These are phyloP conservation scores for Colletotrichum incanum DNA, from an alignment of 2,329 filamentous ascomycete species.

Conservation along the genomic window DNA sequence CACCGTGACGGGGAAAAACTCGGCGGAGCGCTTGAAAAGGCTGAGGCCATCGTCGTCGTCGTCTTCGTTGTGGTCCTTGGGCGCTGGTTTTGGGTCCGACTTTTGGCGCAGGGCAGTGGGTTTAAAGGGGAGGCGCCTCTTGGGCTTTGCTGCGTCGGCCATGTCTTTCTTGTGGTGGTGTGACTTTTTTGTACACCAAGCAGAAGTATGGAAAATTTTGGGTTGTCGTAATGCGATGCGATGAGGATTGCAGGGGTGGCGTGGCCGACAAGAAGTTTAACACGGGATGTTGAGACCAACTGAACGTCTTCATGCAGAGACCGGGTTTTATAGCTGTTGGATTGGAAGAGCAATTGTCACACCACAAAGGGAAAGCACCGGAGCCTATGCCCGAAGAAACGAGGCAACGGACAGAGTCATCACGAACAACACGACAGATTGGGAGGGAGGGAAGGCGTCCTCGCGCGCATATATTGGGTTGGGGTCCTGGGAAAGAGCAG, in stretches of 20 bases:
- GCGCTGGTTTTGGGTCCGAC: conserved; percentile 48
- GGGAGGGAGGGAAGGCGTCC: conserved; percentile 8
- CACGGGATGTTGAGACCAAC: not conserved
- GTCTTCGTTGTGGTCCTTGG: conserved; percentile 38
- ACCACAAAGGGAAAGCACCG: conserved; percentile 1
- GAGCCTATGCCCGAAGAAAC: conserved; percentile 21
- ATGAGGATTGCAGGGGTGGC: conserved; percentile 13
- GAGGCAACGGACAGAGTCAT: conserved; percentile 30
- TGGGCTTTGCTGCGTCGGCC: conserved; percentile 44
- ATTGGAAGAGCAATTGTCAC: not conserved
- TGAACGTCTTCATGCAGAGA: not conserved
- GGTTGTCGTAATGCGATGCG: not conserved
- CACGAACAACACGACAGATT: conserved; percentile 21
- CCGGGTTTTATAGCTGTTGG: not conserved
- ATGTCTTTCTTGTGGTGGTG: not conserved
- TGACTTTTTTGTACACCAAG: not conserved
- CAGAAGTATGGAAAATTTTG: not conserved
- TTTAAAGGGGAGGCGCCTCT: conserved; percentile 66
- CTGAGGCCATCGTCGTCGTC: conserved; percentile 58
- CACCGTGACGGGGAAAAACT: conserved; percentile 63
- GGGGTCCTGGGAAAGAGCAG: conserved; percentile 2
- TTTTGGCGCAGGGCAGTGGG: conserved; percentile 60
- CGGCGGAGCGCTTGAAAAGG: conserved; percentile 66
- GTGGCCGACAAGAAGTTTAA: not conserved
- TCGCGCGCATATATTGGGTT: conserved; percentile 20